Base-by-base conservation (phyloP, 2,329 filamentous ascomycete species). In the Penicillium sp. region DNA sequence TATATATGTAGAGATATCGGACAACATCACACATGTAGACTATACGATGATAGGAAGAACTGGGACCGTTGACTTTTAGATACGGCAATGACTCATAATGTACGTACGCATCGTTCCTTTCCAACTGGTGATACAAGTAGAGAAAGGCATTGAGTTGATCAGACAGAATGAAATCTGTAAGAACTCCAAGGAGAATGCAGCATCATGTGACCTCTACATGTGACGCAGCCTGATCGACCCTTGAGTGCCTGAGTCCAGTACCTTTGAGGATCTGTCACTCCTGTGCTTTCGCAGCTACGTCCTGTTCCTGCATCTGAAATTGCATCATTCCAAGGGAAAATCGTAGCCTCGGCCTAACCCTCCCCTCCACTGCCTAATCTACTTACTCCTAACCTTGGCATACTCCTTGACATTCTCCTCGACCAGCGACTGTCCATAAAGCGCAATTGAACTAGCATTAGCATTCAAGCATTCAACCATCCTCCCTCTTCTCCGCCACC, bases 391-490 rank as follows among this genome's bases (percentile, higher is more conserved):
- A 23, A 9, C 7, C 18, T 34, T 34, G 13, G 25, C 15, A 27
- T 16, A 12, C 18, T n/a, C 23, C 39, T 42, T 15, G 16, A 29
- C 18, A 34, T n/a, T n/a, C 38, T 21, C 21, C 9, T 21, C 32
- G 25, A 81, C 41, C 46, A 35, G 23, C 32, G 16, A 16, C 27
- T 31, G 31, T 25, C 25, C 21, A 45, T 29, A 45, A 23, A 50
- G 47, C 23, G 21, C 35, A 25, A 51, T 55, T 51, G 35, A 55
- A 44, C 16, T 16, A 50, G 18, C 40, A 46, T n/a, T 25, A n/a
- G 16, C 45, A 21, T 42, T 40, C 31, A 18, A 13, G 15, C 10
- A 25, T 29, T 18, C 32, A 18, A 35, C 21, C 37, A 53, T 39
- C 13, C 32, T 41, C 15, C 13, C 13, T 18, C 15, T 47, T 40